phyloP scores from a whole-genome alignment of 2,329 filamentous ascomycete species.

The Seiridium unicorne region DNA sequence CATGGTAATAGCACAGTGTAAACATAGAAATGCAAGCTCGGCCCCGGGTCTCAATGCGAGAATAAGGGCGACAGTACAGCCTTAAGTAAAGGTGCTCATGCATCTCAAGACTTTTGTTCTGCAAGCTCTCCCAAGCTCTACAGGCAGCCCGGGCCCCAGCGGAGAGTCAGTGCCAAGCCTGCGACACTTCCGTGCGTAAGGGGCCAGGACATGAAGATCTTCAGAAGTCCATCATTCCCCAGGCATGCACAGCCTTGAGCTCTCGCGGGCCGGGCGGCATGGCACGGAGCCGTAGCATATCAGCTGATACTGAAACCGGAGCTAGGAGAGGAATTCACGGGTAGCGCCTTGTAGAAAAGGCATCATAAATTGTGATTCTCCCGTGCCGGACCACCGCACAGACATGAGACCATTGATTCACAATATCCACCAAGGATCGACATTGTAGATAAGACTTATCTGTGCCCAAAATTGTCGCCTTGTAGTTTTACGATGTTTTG shows the following conservation, averaged over 20 bases:
- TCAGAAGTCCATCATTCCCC: not conserved
- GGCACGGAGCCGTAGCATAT: not conserved
- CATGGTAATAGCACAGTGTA: not conserved
- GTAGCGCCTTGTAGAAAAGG: not conserved
- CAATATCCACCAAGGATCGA: not conserved
- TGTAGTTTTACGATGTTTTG: no score
- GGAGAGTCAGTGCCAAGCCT: not conserved
- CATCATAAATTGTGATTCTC: not conserved
- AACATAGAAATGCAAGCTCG: no score
- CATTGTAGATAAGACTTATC: no score
- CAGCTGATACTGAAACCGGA: not conserved
- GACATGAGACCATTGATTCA: not conserved
- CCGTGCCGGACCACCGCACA: not conserved
- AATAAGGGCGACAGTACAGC: no score
- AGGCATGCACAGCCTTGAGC: not conserved
- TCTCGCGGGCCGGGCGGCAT: not conserved
- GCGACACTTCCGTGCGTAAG: not conserved
- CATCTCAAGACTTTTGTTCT: not conserved
- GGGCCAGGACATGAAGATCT: not conserved
- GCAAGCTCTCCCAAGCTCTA: not conserved
- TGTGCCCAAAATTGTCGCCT: no score
- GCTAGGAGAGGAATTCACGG: not conserved
- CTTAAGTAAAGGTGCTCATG: not conserved
- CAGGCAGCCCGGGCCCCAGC: not conserved
- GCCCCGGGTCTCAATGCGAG: no score